These are phyloP conservation scores for Apophysomyces ossiformis DNA, from an alignment of 371 early-diverging fungal genomes.

Conservation along the genomic window DNA sequence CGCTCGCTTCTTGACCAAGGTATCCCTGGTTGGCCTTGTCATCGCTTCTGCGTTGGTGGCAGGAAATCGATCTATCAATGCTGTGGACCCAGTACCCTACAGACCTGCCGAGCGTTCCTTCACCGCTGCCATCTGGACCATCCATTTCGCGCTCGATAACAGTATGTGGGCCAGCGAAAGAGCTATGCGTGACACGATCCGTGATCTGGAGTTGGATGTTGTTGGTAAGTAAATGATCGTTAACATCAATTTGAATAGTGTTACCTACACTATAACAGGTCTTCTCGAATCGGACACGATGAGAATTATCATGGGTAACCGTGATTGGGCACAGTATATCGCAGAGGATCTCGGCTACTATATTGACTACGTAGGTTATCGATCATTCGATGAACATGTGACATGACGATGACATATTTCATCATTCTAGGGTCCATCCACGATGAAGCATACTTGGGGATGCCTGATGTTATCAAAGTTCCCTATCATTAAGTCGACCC, in stretches of 20 bases:
- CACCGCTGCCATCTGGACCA: slow-evolving; percentile 88
- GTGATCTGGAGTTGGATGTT: slow-evolving; percentile 80
- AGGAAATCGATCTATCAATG: slow-evolving; percentile 31
- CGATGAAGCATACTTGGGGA: slow-evolving; percentile 89
- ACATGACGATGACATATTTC: not conserved
- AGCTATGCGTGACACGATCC: slow-evolving; percentile 76
- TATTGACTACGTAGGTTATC: slow-evolving; percentile 67
- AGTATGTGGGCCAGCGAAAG: slow-evolving; percentile 82
- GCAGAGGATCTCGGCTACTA: slow-evolving; percentile 80
- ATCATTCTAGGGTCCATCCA: slow-evolving; percentile 63
- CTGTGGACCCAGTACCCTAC: slow-evolving; percentile 60
- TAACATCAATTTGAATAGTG: slow-evolving; percentile 6
- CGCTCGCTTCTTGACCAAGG: slow-evolving; percentile 43
- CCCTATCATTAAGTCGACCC: slow-evolving; percentile 74
- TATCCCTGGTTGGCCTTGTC: slow-evolving; percentile 31
- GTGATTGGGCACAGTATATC: slow-evolving; percentile 83
- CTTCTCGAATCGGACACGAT: slow-evolving; percentile 81
- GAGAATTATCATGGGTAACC: slow-evolving; percentile 87
- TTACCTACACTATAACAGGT: slow-evolving; percentile 32
- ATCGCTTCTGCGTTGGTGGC: slow-evolving; percentile 42
- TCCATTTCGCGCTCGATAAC: slow-evolving; percentile 86
- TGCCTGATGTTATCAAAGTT: slow-evolving; percentile 86
- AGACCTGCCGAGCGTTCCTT: slow-evolving; percentile 69
- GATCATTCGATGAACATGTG: not conserved
- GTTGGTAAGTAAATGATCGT: slow-evolving; percentile 53